Evolutionary conservation across 2,329 filamentous ascomycete species (phyloP), one percentile per base, ranked within the genome.

Genomic region (Huntiella bhutanensis): DNA sequence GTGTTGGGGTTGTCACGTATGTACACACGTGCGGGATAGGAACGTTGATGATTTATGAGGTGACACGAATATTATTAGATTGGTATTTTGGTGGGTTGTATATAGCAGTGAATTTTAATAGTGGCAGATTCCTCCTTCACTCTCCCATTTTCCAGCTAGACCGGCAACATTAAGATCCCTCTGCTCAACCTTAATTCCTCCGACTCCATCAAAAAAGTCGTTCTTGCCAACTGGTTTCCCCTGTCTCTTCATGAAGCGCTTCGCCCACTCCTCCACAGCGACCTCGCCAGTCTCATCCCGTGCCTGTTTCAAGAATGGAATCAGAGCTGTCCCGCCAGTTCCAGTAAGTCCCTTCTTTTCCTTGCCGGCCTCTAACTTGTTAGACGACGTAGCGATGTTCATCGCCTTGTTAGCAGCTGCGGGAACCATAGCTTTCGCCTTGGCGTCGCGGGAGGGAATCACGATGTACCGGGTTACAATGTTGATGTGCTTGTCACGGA

Each of bases 401-500:
- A 73, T 49, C 53, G 57, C 56, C 52, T 59, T 62, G 35, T 66
- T 65, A 55, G 62, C 62, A n/a, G 60, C 65, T 57, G 70, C 70
- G 15, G 69, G 71, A 51, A 68, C 75, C 47, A 68, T 66, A 32
- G 75, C 76, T 39, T 75, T 71, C 49, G 74, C 73, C 45, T 80
- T 70, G 5, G 77, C 73, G 60, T 88, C 81, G 17, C 82, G 77
- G 1, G 83, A 87, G 39, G 88, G 87, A 53, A 91, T 68, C 55
- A 98, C 82, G 60, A 98, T 93, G 65, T 96, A 98, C 36, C 91
- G 81, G 4, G 85, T 86, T 13, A 98, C 91, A 54, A 98, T 88
- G 59, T 85, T 82, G 55, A 98, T 94, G 60, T 98, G 91, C 60
- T 87, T 93, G 62, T 95, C 87, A 49, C 87, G 79, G 57, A 95